Evolutionary conservation across 2,329 filamentous ascomycete species (phyloP), one percentile per base, ranked within the genome.

Genomic region (Neoscytalidium dimidiatum): DNA sequence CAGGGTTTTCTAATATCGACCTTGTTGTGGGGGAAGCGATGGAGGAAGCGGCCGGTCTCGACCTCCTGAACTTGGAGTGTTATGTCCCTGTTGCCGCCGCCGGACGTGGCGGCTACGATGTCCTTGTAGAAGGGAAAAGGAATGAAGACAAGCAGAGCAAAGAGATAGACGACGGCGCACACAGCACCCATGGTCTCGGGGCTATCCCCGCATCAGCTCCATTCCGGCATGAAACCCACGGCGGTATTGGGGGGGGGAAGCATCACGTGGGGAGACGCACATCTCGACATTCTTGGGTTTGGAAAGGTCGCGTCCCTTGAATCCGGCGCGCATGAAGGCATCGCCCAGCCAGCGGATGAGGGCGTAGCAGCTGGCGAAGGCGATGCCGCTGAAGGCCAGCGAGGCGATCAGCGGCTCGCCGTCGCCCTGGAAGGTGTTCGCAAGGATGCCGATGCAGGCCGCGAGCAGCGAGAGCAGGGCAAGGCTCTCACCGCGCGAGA

Each of bases 91-190:
- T 97, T 97, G 56, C 94, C 94, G 68, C 93, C 94, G 68, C 94
- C 95, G 69, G 92, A 96, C 21, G 95, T 98, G 43, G 94, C 93
- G 17, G 92, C 92, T 28, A 97, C 94, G 69, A 99, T 96, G 76
- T 98, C 94, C 80, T 97, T 96, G 83, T 97, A 98, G 78, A 99
- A 98, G 1, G 94, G 92, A 78, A 97, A 97, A 0, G 95, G 95
- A 66, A 98, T 93, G 77, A 99, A 99, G 68, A 92, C 82, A 70
- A 98, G 96, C 69, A 98, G 85, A 57, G 89, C 86, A 69, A 99
- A 84, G 48, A 99, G 85, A 79, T 98, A 98, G 28, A 98, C 93
- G 69, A 95, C 87, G 8, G 94, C 95, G 75, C 92, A 96, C 28
- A 99, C 86, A 65, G 92, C 92, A 31, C 95, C 95, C 94, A 99